Conservation (phyloP, 345 rosid species). For the Cardiospermum halicacabum region DNA sequence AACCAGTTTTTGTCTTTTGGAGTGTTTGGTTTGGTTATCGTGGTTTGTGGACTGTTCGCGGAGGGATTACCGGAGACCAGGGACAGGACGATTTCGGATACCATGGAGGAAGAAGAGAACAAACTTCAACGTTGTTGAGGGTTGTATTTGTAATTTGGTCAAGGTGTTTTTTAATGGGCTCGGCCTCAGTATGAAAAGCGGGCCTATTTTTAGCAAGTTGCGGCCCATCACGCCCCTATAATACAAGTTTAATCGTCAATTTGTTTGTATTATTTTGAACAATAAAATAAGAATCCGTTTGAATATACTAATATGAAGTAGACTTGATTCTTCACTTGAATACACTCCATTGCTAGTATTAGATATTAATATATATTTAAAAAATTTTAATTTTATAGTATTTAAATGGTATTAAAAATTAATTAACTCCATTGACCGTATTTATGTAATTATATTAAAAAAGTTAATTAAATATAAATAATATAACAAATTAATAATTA, state of each 20-base stretch:
- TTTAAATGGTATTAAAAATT: neutral
- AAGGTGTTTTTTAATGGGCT: too few species aligned
- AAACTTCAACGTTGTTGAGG: neutral
- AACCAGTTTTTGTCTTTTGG: conserved; percentile 39
- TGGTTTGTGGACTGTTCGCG: conserved; percentile 47
- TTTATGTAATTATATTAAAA: too few species aligned
- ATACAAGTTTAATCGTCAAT: too few species aligned
- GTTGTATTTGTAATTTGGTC: too few species aligned
- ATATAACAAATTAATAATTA: too few species aligned
- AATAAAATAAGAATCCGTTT: conserved; percentile 1
- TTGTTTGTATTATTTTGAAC: neutral
- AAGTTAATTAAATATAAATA: too few species aligned
- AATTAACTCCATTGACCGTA: too few species aligned
- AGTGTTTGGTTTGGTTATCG: conserved; percentile 53
- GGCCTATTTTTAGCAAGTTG: too few species aligned
- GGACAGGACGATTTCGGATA: conserved; percentile 45
- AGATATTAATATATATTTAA: neutral
- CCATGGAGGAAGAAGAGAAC: conserved; percentile 60
- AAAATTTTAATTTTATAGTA: neutral
- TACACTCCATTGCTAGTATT: too few species aligned
- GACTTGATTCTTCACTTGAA: conserved; percentile 18
- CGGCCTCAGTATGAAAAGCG: too few species aligned
- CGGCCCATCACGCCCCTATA: too few species aligned
- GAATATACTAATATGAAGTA: conserved; percentile 18
- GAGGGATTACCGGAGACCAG: conserved; percentile 61